Percentiles rank a stretch among this genome's conserved stretches.
Evolutionary conservation across 2,329 filamentous ascomycete genomes (phyloP).

Genomic region (Colletotrichum tropicale): DNA sequence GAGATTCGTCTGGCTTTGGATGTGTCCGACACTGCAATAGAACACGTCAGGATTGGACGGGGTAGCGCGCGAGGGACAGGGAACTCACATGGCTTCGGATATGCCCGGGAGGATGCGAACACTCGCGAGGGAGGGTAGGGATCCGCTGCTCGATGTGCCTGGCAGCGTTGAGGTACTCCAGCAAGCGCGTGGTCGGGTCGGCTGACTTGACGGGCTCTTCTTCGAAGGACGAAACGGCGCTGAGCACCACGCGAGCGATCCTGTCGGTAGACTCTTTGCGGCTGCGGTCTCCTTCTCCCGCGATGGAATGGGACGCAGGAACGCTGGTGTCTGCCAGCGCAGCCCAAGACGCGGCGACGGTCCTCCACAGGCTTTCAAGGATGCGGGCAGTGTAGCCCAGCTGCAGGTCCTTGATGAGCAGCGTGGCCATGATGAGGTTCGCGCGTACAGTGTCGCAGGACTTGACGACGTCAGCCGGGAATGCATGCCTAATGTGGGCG

Average conservation of each 20-base stretch:
- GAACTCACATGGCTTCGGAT: neutral
- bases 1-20: neutral
- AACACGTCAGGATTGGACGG: neutral
- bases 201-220: neutral
- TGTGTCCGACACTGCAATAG: neutral
- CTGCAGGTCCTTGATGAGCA: neutral
- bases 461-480: neutral
- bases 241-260: neutral
- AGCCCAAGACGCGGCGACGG: neutral
- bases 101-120: neutral
- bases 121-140: neutral
- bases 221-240: neutral
- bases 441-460: neutral
- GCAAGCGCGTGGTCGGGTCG: neutral
- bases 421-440: neutral
- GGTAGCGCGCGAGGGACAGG: neutral
- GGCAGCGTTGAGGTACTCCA: neutral
- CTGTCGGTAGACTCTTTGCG: neutral
- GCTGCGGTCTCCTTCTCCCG: neutral
- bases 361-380: neutral
- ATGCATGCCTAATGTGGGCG: neutral
- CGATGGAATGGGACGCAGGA: no score
- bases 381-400: neutral
- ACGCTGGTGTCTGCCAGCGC: neutral
- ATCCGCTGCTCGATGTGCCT: neutral